Evolutionary conservation across 805 yeast species (phyloP).

Genomic region (Ogataea trehaloabstinens): DNA sequence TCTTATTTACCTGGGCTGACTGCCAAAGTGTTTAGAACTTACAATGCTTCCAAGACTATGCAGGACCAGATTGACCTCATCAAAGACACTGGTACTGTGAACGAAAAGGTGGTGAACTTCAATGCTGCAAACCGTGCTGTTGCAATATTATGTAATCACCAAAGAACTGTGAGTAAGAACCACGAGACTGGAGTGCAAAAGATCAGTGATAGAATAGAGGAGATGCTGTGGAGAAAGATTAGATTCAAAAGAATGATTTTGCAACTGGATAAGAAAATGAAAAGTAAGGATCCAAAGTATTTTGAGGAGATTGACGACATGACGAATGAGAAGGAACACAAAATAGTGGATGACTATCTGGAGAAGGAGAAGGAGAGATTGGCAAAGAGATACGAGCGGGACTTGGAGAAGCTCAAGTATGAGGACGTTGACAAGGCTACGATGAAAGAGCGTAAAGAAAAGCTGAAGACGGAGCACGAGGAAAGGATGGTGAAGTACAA

Average conservation of each 20-base stretch:
- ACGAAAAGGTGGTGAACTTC: slow-evolving; percentile 81
- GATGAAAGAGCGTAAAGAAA: slow-evolving; percentile 45
- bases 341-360: slow-evolving; percentile 56
- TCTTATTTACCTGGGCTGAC: slow-evolving; percentile 90
- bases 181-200: slow-evolving; percentile 81
- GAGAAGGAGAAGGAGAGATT: slow-evolving; percentile 66
- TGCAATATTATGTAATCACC: slow-evolving; percentile 96
- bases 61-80: slow-evolving; percentile 88
- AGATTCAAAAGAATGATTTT: slow-evolving; percentile 70
- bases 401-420: slow-evolving; percentile 66
- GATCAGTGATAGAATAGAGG: slow-evolving; percentile 73
- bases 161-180: slow-evolving; percentile 82
- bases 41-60: slow-evolving; percentile 95
- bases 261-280: slow-evolving; percentile 53
- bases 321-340: slow-evolving; percentile 58
- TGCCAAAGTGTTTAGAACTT: slow-evolving; percentile 96
- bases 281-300: slow-evolving; percentile 51
- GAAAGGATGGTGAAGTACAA: slow-evolving; percentile 53
- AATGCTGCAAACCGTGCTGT: slow-evolving; percentile 96
- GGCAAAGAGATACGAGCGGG: slow-evolving; percentile 65
- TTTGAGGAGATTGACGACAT: slow-evolving; percentile 70
- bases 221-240: slow-evolving; percentile 80
- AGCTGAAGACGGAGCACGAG: slow-evolving; percentile 55
- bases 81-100: slow-evolving; percentile 80
- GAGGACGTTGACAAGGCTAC: slow-evolving; percentile 59